Evolutionary conservation across 345 rosid genomes (phyloP), one percentile per base, ranked within the genome.

Genomic region (Adansonia digitata): DNA sequence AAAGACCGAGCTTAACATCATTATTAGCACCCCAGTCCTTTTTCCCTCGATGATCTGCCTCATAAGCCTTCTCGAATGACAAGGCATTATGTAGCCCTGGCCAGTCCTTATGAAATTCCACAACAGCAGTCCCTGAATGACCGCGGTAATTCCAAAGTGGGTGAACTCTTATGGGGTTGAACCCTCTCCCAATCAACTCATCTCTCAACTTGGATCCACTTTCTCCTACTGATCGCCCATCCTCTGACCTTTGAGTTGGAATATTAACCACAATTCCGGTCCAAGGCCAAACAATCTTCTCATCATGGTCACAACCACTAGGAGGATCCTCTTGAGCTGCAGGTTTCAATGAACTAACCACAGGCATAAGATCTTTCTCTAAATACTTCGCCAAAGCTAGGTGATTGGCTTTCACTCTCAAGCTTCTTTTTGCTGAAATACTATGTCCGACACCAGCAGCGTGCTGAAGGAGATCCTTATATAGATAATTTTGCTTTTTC

Each of bases 381-480:
- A 95, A 83, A 82, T 91, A 95, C 56, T 82, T 91, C 26, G 80
- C 87, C 77, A 95, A 81, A 60, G 99, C 98, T 39, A 89, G 86
- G 86, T 94, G 98, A 80, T 82, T 83, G 24, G 95, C 98, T 80
- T 88, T 94, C 81, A 84, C 94, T 68, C 88, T 88, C 2, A 78
- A 71, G 68, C 86, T 88, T 79, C 98, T 81, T 81, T 94, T 92
- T 43, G 80, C 81, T 4, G 97, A 94, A 14, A 64, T 42, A 76
- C 98, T 92, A 63, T 83, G 85, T 65, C 97, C 97, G 72, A 94
- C 99, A 46, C 97, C 99, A 63, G 94, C 88, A 77, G 98, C 99
- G 86, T 95, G 99, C 71, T 95, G 98, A 71, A 93, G 93, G 76
- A 95, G 89, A 68, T 95, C 97, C 42, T 71, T 77, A 72, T 89